phyloP scores from a whole-genome alignment of 164 flowering plant species.

The Liquidambar formosana region DNA sequence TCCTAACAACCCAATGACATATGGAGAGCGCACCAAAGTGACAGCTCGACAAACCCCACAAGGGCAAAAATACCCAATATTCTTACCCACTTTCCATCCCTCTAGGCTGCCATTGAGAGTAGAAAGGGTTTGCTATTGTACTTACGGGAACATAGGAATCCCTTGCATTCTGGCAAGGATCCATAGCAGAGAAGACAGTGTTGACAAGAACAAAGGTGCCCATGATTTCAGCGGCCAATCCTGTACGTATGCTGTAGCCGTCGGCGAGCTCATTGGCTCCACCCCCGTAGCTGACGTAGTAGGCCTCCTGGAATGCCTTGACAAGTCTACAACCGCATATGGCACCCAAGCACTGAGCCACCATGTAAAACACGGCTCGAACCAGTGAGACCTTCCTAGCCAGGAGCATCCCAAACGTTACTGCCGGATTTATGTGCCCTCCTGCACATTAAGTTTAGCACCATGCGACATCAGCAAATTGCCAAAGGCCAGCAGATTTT shows the following conservation, averaged over 20 bases:
- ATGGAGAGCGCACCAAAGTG: too few species aligned
- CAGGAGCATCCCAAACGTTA: slow-evolving; percentile 60
- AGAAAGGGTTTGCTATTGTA: neutral
- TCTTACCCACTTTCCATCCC: too few species aligned
- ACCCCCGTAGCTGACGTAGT: slow-evolving; percentile 43
- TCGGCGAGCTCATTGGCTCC: slow-evolving; percentile 49
- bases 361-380: slow-evolving; percentile 65
- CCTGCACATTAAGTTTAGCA: slow-evolving; percentile 34
- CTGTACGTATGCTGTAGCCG: slow-evolving; percentile 56
- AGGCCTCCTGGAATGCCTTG: slow-evolving; percentile 49
- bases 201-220: slow-evolving; percentile 65
- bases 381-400: slow-evolving; percentile 59
- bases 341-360: slow-evolving; percentile 64
- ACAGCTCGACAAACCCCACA: too few species aligned
- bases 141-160: slow-evolving; percentile 70
- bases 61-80: too few species aligned
- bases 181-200: slow-evolving; percentile 70
- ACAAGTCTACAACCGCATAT: slow-evolving; percentile 57
- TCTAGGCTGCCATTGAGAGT: too few species aligned
- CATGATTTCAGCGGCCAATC: too few species aligned
- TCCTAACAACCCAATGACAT: too few species aligned
- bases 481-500: too few species aligned
- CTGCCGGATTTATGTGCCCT: slow-evolving; percentile 63
- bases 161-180: slow-evolving; percentile 61
- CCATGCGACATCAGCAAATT: neutral